Evolutionary conservation across 495 filamentous ascomycete genomes (phyloP), one percentile per base, ranked within the genome.

Genomic region (Daldinia caldariorum): DNA sequence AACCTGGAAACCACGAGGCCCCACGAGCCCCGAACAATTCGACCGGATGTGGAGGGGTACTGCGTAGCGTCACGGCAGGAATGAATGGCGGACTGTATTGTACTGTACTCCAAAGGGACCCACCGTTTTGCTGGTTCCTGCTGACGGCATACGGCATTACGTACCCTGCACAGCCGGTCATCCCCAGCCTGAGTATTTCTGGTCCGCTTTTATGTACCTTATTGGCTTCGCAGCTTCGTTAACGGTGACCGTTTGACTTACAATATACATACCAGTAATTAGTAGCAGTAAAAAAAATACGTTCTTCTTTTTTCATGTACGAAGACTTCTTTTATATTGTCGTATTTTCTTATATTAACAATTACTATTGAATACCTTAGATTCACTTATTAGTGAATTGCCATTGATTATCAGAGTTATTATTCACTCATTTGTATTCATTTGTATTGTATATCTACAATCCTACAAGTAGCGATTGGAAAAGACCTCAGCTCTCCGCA

Each of bases 11-110:
- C 64, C 69, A 68, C 69, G 59, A 72, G 69, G 60, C 18, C 18
- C 60, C 64, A 72, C 55, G 64, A 67, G 31, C 63, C 59, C 69
- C 47, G 59, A 63, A 56, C 64, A 58, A 67, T 67, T 72, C 60
- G 69, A 65, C 69, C 69, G 69, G 69, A 72, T 50, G 59, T 71
- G 56, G 69, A 72, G 66, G 69, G 69, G 69, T 55, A 57, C 60
- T 41, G 53, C 20, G 34, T 37, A 70, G 49, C 55, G 43, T 58
- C 49, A 45, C 47, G 61, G 68, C 62, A 70, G 69, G 58, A 62
- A 61, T 70, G 68, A 32, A 66, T 57, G 55, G 45, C 43, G 43
- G 66, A 61, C 61, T 65, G 67, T 70, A 61, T 20, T n/a, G 31
- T 47, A 70, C 67, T 63, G 67, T 66, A 64, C n/a, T 14, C 16